phyloP scores from a whole-genome alignment of 106 monocot species.

The Acorus calamus region DNA sequence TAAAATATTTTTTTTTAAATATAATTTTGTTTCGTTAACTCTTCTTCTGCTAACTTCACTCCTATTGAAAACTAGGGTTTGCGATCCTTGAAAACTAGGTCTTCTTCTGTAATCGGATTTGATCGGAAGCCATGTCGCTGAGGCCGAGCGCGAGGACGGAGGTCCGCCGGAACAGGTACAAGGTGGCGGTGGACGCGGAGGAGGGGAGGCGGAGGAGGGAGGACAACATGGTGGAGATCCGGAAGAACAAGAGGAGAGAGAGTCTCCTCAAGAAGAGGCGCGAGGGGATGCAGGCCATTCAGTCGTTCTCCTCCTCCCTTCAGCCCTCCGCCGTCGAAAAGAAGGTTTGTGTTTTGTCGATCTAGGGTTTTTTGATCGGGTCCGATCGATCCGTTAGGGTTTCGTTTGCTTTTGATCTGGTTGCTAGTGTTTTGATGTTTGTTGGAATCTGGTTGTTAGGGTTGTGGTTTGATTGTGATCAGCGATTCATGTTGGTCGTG shows the following conservation, averaged over 20 bases:
- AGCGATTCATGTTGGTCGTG: not conserved
- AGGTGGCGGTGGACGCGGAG: conserved; percentile 58
- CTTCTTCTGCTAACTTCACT: no score
- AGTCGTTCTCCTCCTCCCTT: conserved; percentile 13
- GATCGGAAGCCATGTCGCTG: conserved; percentile 38
- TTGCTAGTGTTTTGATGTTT: not conserved
- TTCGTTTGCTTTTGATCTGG: no score
- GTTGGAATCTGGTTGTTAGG: not conserved
- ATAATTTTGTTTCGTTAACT: no score
- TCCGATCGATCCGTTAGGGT: no score
- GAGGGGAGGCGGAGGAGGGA: conserved; percentile 56
- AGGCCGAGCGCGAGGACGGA: conserved; percentile 58
- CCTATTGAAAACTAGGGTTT: no score
- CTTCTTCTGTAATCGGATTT: no score
- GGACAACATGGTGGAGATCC: conserved; percentile 72
- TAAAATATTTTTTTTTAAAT: no score
- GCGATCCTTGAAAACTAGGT: no score
- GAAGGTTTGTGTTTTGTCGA: conserved; percentile 23
- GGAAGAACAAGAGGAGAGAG: conserved; percentile 48
- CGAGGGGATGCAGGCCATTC: conserved; percentile 41
- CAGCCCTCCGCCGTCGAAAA: conserved; percentile 30
- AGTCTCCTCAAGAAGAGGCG: conserved; percentile 57
- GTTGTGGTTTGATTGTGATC: not conserved
- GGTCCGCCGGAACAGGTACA: conserved; percentile 53
- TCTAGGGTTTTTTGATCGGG: not conserved